phyloP scores from a whole-genome alignment of 2,329 filamentous ascomycete genomes.

The Lasiodiplodia sp. region DNA sequence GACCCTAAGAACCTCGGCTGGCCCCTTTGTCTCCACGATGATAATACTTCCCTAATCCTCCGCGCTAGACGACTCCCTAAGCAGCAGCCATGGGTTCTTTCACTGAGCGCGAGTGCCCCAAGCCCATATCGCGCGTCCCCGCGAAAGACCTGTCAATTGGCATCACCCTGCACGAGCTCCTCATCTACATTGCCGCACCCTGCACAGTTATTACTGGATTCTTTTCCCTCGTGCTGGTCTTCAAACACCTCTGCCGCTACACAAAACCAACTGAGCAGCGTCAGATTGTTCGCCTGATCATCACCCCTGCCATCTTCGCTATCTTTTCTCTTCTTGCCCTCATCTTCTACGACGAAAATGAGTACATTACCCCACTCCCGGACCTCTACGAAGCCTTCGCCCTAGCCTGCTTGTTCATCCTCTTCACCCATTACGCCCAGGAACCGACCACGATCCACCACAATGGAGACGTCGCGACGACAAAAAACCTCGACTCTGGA shows the following conservation, averaged over 20 bases:
- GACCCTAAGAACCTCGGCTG: too few relatives aligned
- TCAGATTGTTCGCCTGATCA: slow-evolving; percentile 40
- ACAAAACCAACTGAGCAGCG: slow-evolving; percentile 40
- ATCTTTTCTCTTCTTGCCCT: slow-evolving; percentile 36
- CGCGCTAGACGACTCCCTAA: too few relatives aligned
- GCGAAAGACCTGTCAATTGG: slow-evolving; percentile 2
- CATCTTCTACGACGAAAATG: slow-evolving; percentile 37
- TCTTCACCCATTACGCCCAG: slow-evolving; percentile 8
- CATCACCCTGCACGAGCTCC: slow-evolving; percentile 30
- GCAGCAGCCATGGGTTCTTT: too few relatives aligned
- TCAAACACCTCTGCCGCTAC: slow-evolving; percentile 39
- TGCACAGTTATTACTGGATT: slow-evolving; percentile 33
- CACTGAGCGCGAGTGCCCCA: too few relatives aligned
- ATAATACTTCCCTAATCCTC: too few relatives aligned
- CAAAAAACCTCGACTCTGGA: too few relatives aligned
- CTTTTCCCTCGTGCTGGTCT: slow-evolving; percentile 35
- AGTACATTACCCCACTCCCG: slow-evolving; percentile 39
- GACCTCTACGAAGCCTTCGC: slow-evolving; percentile 41
- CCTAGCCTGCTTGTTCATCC: slow-evolving; percentile 33
- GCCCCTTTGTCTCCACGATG: too few relatives aligned
- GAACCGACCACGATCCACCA: neutral
- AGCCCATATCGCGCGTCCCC: too few relatives aligned
- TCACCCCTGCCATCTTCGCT: slow-evolving; percentile 36
- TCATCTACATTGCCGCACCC: slow-evolving; percentile 33
- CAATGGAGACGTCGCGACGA: too few relatives aligned